Evolutionary conservation across 805 yeast species (phyloP).

Genomic region (Metschnikowia cerradonensis): DNA sequence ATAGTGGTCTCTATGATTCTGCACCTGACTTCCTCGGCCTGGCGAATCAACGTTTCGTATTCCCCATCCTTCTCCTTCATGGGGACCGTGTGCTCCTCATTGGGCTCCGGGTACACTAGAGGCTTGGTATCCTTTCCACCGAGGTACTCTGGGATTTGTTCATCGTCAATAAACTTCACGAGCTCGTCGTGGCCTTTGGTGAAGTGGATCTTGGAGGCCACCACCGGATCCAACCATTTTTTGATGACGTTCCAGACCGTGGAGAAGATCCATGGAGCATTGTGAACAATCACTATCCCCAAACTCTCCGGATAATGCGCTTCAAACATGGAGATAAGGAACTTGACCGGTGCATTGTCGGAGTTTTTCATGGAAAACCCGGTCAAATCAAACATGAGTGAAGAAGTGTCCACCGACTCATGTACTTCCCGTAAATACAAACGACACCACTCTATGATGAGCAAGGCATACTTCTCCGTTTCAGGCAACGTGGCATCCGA

Average conservation of each 20-base stretch:
- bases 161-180: slow-evolving; percentile 52
- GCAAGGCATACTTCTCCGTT: slow-evolving; percentile 68
- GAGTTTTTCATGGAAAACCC: slow-evolving; percentile 88
- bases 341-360: slow-evolving; percentile 90
- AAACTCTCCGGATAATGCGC: slow-evolving; percentile 95
- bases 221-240: slow-evolving; percentile 95
- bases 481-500: slow-evolving; percentile 56
- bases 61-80: slow-evolving; percentile 30
- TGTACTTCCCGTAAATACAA: slow-evolving; percentile 51
- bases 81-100: slow-evolving; percentile 45
- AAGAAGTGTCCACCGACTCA: slow-evolving; percentile 75
- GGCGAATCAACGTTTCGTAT: slow-evolving; percentile 41
- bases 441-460: slow-evolving; percentile 63
- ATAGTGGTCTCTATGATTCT: slow-evolving; percentile 62
- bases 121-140: slow-evolving; percentile 70
- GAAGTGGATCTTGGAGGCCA: slow-evolving; percentile 84
- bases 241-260: slow-evolving; percentile 93
- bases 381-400: slow-evolving; percentile 79
- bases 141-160: slow-evolving; percentile 61
- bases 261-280: slow-evolving; percentile 95
- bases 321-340: slow-evolving; percentile 83
- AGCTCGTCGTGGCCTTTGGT: slow-evolving; percentile 70
- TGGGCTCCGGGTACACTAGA: slow-evolving; percentile 60
- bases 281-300: slow-evolving; percentile 79
- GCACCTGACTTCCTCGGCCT: slow-evolving; percentile 53